These are phyloP conservation scores for Sporothrix sp. DNA, from an alignment of 2,329 filamentous ascomycete genomes.

Conservation along the genomic window DNA sequence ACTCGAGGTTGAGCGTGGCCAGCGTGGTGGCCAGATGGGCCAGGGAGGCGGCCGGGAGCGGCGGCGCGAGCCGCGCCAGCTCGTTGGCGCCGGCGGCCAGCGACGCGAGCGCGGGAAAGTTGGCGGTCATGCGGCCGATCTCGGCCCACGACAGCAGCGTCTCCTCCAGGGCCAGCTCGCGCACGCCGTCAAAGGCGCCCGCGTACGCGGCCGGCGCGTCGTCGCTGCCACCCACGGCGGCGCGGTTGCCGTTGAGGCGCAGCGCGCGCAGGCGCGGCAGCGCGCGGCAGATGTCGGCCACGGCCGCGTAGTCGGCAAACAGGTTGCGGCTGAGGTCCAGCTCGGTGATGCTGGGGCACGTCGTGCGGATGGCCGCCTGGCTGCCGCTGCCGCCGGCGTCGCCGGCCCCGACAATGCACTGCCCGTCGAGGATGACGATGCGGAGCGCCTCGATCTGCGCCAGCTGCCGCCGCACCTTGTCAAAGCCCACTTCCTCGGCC, in stretches of 20 bases:
- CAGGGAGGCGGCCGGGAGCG: constrained; percentile 33
- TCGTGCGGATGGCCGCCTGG: constrained; percentile 39
- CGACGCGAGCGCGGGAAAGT: constrained; percentile 42
- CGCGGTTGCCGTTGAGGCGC: constrained; percentile 68
- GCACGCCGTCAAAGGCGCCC: constrained; percentile 40
- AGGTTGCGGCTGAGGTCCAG: constrained; percentile 81
- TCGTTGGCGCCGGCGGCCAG: constrained; percentile 50
- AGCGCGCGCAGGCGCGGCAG: constrained; percentile 57
- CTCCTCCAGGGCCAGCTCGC: constrained; percentile 56
- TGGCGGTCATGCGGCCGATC: constrained; percentile 42
- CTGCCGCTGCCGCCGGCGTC: constrained; percentile 26
- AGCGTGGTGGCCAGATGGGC: constrained; percentile 45
- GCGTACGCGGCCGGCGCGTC: no score
- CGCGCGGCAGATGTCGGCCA: constrained; percentile 61
- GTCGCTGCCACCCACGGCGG: constrained; percentile 29
- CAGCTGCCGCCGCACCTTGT: constrained; percentile 76
- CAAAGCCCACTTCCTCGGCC: constrained; percentile 89
- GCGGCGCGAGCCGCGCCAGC: constrained; percentile 37
- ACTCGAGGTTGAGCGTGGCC: constrained; percentile 58
- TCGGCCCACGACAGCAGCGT: constrained; percentile 58
- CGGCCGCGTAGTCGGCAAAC: constrained; percentile 55
- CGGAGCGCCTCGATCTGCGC: constrained; percentile 68
- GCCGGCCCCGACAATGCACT: constrained; percentile 44
- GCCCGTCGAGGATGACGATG: constrained; percentile 72
- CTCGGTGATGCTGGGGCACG: constrained; percentile 61